Conservation (phyloP, 495 filamentous ascomycete species). For the Friedmanniomyces endolithicus region DNA sequence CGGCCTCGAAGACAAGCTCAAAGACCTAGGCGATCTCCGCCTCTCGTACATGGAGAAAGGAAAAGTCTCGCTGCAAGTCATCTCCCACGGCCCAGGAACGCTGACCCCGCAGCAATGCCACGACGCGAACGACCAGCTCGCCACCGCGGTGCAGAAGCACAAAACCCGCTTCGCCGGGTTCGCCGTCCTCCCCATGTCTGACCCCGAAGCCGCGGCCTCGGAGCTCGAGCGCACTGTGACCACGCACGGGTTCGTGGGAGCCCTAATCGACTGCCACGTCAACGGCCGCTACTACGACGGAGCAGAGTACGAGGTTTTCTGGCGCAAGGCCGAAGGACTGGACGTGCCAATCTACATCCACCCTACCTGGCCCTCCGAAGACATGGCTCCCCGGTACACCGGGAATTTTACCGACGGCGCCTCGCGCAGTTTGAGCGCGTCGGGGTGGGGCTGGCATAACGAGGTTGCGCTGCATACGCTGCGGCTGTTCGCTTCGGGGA, state of each 20-base stretch:
- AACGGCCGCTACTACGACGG: slow-evolving; percentile 40
- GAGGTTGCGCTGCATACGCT: slow-evolving; percentile 38
- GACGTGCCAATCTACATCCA: slow-evolving; percentile 50
- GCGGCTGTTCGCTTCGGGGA: slow-evolving; percentile 31
- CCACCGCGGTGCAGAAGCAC: slow-evolving; percentile 34
- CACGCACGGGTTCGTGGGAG: slow-evolving; percentile 42
- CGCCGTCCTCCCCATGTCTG: slow-evolving; percentile 39
- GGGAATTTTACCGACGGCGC: slow-evolving; percentile 33
- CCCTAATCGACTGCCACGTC: slow-evolving; percentile 43
- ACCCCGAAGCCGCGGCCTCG: slow-evolving; percentile 34
- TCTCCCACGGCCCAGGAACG: slow-evolving; percentile 38
- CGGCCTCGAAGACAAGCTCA: slow-evolving; percentile 28
- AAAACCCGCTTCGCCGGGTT: slow-evolving; percentile 42
- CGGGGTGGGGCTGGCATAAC: slow-evolving; percentile 36
- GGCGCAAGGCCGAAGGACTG: slow-evolving; percentile 37
- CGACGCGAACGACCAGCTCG: slow-evolving; percentile 43
- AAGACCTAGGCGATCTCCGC: slow-evolving; percentile 33
- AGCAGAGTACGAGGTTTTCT: slow-evolving; percentile 36
- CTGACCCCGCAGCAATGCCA: slow-evolving; percentile 27
- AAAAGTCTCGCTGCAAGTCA: slow-evolving; percentile 41
- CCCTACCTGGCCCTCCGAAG: slow-evolving; percentile 34
- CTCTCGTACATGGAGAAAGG: slow-evolving; percentile 41
- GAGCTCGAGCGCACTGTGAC: slow-evolving; percentile 40
- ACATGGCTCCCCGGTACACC: slow-evolving; percentile 27
- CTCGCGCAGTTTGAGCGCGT: slow-evolving; percentile 28